These are phyloP conservation scores for Ramaria sp. DNA, from an alignment of 768 basidiomycete species.

Conservation along the genomic window DNA sequence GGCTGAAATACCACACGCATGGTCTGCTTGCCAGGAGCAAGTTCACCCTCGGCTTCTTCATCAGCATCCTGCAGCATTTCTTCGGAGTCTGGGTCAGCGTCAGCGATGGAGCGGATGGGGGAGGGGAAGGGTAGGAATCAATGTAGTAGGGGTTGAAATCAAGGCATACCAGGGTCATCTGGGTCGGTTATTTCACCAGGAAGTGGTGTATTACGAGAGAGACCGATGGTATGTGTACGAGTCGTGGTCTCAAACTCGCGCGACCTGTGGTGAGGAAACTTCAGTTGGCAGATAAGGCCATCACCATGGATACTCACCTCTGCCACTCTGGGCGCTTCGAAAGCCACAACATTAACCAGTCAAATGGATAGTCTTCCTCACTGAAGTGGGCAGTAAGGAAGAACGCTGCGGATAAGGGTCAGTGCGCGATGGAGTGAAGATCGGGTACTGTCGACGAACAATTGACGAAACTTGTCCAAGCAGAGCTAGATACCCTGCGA, in stretches of 20 bases:
- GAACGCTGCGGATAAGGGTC: constrained; percentile 37
- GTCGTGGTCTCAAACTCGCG: constrained; percentile 86
- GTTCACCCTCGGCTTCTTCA: constrained; percentile 25
- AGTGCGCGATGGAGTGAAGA: constrained; percentile 5
- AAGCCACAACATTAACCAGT: constrained; percentile 89
- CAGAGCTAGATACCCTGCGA: constrained; percentile 68
- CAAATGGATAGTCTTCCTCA: constrained; percentile 84
- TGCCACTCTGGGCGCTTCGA: constrained; percentile 81
- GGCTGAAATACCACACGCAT: constrained; percentile 84
- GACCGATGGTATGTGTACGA: constrained; percentile 44
- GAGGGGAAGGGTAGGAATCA: constrained; percentile 22
- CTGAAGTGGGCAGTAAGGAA: constrained; percentile 87
- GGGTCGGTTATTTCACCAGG: constrained; percentile 7
- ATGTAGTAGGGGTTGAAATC: constrained; percentile 26
- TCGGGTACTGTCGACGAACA: constrained; percentile 40
- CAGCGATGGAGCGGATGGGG: neutral
- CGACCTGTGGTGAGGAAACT: constrained; percentile 25
- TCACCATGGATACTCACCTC: constrained; percentile 23
- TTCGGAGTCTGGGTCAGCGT: constrained; percentile 36
- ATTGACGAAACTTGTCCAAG: constrained; percentile 75
- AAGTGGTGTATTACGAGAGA: constrained; percentile 3
- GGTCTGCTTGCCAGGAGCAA: constrained; percentile 48
- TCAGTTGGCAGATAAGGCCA: neutral
- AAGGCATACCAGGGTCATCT: constrained; percentile 8
- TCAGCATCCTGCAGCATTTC: constrained; percentile 26